These are phyloP conservation scores for Cicer pinnatifidum DNA, from an alignment of 306 rosid species.

Conservation along the genomic window DNA sequence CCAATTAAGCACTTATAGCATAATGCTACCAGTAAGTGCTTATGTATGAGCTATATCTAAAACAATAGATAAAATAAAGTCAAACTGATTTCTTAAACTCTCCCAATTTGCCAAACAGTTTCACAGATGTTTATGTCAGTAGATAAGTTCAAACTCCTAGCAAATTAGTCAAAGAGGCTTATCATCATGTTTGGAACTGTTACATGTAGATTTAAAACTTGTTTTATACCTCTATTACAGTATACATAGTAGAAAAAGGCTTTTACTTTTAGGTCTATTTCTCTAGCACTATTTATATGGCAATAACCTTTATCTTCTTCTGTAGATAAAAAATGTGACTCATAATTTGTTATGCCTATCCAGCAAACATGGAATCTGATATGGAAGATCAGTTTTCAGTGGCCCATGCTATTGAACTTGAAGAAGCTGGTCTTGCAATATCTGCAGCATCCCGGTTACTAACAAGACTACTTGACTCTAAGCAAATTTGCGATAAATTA, in stretches of 20 bases:
- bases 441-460: slow-evolving; percentile 82
- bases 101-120: too few species aligned
- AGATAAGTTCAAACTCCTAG: too few species aligned
- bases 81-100: too few species aligned
- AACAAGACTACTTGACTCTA: slow-evolving; percentile 64
- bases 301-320: slow-evolving; percentile 24
- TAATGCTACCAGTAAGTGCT: too few species aligned
- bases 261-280: neutral
- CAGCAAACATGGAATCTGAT: slow-evolving; percentile 58
- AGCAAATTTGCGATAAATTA: slow-evolving; percentile 53
- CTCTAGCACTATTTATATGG: slow-evolving; percentile 1
- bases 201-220: neutral
- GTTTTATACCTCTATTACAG: neutral
- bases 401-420: slow-evolving; percentile 65
- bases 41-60: too few species aligned
- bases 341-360: slow-evolving; percentile 27
- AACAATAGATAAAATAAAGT: too few species aligned
- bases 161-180: too few species aligned
- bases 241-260: neutral
- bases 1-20: too few species aligned
- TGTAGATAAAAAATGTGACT: slow-evolving; percentile 28
- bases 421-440: slow-evolving; percentile 89
- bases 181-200: too few species aligned
- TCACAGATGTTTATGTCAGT: too few species aligned
- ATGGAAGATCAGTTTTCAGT: slow-evolving; percentile 61